Percentiles rank a stretch among this genome's conserved stretches.
phyloP scores from a whole-genome alignment of 2,329 filamentous ascomycete genomes.

The Diaporthe longicolla region DNA sequence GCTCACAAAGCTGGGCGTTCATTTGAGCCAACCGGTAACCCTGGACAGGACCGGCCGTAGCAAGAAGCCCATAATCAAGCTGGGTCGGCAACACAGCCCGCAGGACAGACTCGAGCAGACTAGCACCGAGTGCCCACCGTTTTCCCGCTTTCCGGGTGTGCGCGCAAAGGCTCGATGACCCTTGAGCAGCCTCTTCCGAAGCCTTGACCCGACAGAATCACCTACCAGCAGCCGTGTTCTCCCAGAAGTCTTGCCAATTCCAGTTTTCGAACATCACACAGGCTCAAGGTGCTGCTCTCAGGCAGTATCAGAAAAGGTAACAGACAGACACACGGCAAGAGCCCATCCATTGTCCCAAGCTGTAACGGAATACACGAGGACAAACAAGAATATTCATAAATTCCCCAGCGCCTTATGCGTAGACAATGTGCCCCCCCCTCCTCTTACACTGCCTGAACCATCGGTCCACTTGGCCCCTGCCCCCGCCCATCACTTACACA shows the following conservation, averaged over 20 bases:
- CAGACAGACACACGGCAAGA: neutral
- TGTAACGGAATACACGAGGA: neutral
- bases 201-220: neutral
- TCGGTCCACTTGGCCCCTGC: neutral
- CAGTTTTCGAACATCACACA: neutral
- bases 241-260: neutral
- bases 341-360: neutral
- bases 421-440: constrained; percentile 12
- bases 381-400: constrained; percentile 8
- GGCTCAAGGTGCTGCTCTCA: no score
- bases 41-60: neutral
- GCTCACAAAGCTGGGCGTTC: neutral
- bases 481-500: constrained; percentile 12
- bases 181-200: neutral
- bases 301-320: neutral
- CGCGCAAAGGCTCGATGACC: neutral
- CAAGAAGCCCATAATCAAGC: neutral
- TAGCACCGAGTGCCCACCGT: neutral
- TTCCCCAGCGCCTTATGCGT: constrained; percentile 32
- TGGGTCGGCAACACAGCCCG: neutral
- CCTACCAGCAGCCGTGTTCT: neutral
- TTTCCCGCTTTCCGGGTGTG: neutral
- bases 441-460: neutral
- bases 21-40: neutral
- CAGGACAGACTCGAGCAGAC: no score